Percentiles rank a stretch among this genome's conserved stretches.
Conservation (phyloP, 768 basidiomycete genomes). For the Rhizopogon vesiculosus region DNA sequence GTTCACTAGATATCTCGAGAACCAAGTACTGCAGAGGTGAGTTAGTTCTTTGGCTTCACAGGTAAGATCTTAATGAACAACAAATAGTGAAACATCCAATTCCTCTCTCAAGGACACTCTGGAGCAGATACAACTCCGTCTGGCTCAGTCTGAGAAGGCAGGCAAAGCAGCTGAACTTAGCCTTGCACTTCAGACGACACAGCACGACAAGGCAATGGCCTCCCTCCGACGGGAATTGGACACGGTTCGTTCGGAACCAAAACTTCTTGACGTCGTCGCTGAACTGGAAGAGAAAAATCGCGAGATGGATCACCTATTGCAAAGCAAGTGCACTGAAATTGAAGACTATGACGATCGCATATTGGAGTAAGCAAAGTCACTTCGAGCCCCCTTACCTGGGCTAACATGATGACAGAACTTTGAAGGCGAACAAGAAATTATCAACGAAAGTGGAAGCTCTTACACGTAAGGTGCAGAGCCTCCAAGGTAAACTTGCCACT, state of each 20-base stretch:
- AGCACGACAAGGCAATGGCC: slow-evolving; percentile 60
- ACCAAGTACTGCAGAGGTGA: slow-evolving; percentile 59
- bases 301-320: slow-evolving; percentile 73
- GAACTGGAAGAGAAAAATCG: slow-evolving; percentile 66
- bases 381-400: not conserved
- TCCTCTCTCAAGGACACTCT: slow-evolving; percentile 34
- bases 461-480: slow-evolving; percentile 64
- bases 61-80: slow-evolving; percentile 4
- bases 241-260: slow-evolving; percentile 46
- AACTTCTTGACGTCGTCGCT: slow-evolving; percentile 48
- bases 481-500: slow-evolving; percentile 62
- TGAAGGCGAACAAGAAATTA: slow-evolving; percentile 80
- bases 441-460: slow-evolving; percentile 63
- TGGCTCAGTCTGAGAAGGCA: slow-evolving; percentile 52
- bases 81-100: slow-evolving; percentile 44
- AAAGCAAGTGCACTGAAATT: slow-evolving; percentile 68
- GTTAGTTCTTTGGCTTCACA: slow-evolving; percentile 12
- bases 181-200: slow-evolving; percentile 56
- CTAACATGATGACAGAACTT: slow-evolving; percentile 41
- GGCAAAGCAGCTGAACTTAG: slow-evolving; percentile 62
- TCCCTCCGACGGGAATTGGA: slow-evolving; percentile 56
- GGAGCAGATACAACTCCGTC: slow-evolving; percentile 36
- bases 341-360: slow-evolving; percentile 82
- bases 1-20: slow-evolving; percentile 56
- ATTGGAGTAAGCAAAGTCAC: slow-evolving; percentile 54